Conservation (phyloP, 2,329 filamentous ascomycete genomes). For the Ilyonectria mors-panacis region DNA sequence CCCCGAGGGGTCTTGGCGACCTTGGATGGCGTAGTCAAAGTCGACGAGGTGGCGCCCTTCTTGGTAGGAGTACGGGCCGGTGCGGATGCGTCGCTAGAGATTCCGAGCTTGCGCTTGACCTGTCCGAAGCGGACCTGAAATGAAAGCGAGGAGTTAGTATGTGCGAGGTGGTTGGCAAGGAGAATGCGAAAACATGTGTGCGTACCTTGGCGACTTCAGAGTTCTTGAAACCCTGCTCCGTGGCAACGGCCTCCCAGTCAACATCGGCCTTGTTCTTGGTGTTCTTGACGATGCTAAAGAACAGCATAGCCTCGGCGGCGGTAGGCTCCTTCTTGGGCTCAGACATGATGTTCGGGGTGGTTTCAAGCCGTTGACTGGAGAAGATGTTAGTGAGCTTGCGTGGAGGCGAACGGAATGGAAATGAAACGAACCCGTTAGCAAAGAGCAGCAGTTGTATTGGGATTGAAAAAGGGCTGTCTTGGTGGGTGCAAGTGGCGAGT, state of each 20-base stretch:
- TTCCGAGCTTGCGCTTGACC: constrained; percentile 63
- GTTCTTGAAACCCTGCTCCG: constrained; percentile 60
- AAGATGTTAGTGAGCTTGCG: neutral
- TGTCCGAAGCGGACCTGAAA: constrained; percentile 63
- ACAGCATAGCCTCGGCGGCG: constrained; percentile 59
- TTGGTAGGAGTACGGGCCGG: constrained; percentile 40
- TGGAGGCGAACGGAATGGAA: neutral
- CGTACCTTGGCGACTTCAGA: constrained; percentile 61
- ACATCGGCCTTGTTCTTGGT: constrained; percentile 60
- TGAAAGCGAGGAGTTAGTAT: constrained; percentile 12
- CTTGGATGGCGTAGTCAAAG: constrained; percentile 44
- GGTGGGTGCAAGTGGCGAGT: neutral
- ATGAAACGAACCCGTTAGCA: neutral
- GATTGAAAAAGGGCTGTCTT: neutral
- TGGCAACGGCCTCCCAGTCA: constrained; percentile 64
- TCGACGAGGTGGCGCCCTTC: constrained; percentile 34
- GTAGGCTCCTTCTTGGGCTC: constrained; percentile 56
- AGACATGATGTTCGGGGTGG: constrained; percentile 46
- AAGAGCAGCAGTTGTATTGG: neutral
- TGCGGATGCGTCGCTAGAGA: constrained; percentile 48
- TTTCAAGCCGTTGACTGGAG: neutral
- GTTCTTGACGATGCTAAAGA: constrained; percentile 62
- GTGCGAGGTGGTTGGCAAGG: too few relatives aligned
- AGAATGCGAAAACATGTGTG: neutral
- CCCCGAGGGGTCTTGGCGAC: constrained; percentile 51